Conservation (phyloP, 495 filamentous ascomycete species). For the Jackrogersella minutella region DNA sequence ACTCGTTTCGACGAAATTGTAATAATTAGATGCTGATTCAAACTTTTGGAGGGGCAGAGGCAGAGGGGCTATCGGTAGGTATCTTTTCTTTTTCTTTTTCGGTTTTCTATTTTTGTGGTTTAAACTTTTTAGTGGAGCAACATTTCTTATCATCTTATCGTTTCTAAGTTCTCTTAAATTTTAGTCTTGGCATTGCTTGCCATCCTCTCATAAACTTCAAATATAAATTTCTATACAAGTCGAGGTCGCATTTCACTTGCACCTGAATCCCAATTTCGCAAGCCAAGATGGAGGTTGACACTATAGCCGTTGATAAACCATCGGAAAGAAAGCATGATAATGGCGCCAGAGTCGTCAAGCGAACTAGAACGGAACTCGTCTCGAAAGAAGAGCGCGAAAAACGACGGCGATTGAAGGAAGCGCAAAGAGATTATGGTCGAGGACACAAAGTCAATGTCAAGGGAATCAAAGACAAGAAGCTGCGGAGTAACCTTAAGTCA, state of each 20-base stretch:
- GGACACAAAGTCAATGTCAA: conserved; percentile 71
- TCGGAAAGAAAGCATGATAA: conserved; percentile 41
- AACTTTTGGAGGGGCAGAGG: conserved; percentile 32
- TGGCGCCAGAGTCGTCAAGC: conserved; percentile 56
- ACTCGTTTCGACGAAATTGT: neutral
- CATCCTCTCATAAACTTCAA: neutral
- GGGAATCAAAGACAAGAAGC: conserved; percentile 80
- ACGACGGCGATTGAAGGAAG: conserved; percentile 62
- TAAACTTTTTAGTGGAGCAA: conserved; percentile 43
- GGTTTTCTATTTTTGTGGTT: conserved; percentile 34
- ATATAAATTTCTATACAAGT: conserved; percentile 2
- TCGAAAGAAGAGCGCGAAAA: conserved; percentile 54
- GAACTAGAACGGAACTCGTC: conserved; percentile 54
- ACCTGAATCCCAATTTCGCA: neutral
- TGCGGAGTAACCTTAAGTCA: conserved; percentile 77
- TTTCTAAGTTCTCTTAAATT: conserved; percentile 21
- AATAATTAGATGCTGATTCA: neutral
- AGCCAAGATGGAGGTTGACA: conserved; percentile 27
- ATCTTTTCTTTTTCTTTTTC: conserved; percentile 27
- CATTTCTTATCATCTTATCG: conserved; percentile 17
- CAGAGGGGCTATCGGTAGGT: conserved; percentile 21
- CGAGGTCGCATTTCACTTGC: neutral
- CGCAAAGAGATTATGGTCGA: conserved; percentile 82
- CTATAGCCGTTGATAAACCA: neutral
- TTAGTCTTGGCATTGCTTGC: conserved; percentile 25